Base-by-base conservation (phyloP, 805 yeast genomes). In the Torulaspora indica region DNA sequence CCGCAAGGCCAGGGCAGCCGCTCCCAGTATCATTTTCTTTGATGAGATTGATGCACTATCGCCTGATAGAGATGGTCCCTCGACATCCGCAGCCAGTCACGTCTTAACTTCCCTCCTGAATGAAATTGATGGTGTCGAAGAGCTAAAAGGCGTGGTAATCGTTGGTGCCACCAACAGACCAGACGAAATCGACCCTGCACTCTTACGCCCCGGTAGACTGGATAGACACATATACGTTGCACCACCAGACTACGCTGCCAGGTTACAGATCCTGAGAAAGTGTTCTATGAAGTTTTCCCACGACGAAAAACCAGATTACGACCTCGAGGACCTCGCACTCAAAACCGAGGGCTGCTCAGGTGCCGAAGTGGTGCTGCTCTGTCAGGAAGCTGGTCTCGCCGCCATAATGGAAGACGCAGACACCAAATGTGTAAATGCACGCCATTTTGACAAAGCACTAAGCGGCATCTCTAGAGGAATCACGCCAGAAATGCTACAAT, bases 141-240 rank as follows among this genome's bases (percentile, higher is more conserved):
- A 90, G 48, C 69, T 93, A 54, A 85, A 84, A 40, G 97, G 96
- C 2, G 98, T 93, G 4, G 86, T 89, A 2, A 82, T 93, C 8
- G 83, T 93, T 23, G 98, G 96, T 1, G 98, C 98, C 8, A 93
- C 99, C 0, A 93, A 93, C 62, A 74, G 96, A 56, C 99, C 99
- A 0, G 89, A 88, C 37, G 84, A 85, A 20, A 88, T 93, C 35
- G 98, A 93, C 60, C 76, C 96, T 0, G 98, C 98, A 0, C 70
- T 93, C 45, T 70, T 93, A 60, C 78, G 99, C 57, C 98, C 99
- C 0, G 99, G 99, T 0, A 77, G 99, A 61, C 71, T 93, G 51
- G 98, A 93, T 61, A 77, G 98, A 55, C 91, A 91, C 53, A 79
- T 93, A 25, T 93, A 87, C 60, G 98, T 93, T 8, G 77, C 85